Base-by-base conservation (phyloP, 495 filamentous ascomycete species). In the Lichenothelia convexa region DNA sequence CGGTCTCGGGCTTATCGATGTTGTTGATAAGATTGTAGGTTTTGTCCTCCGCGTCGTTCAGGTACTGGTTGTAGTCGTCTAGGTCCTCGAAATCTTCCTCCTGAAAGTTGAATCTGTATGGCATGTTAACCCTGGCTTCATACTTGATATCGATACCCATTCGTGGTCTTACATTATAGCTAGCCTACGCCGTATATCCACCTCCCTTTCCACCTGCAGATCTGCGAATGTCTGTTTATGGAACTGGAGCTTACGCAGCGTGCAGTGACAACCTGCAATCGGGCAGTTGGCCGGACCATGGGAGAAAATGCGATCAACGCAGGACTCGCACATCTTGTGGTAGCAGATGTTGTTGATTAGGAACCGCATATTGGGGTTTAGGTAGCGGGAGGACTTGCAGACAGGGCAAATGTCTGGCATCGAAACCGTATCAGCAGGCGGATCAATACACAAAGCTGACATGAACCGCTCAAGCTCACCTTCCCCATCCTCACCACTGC, bases 331-430 rank as follows among this genome's bases (percentile, higher is more conserved):
- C 83, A 99, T 93, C 43, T 80, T 81, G 68, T 99, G 89, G 66
- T 95, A 99, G 68, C 89, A 99, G 63, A 91, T 82, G 13, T 87
- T 80, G 57, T 94, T 93, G 57, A 95, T 81, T 43, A 91, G 78
- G 59, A 99, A 93, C 35, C 70, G 65, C 71, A 99, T 85, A 60
- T 81, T 73, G 17, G 73, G 75, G 62, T 93, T 95, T 51, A 95
- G 73, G 64, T 95, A 95, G 38, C 82, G 80, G 38, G 78, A 78
- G 36, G 82, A 85, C 58, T 92, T 93, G 76, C 89, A 99, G 47
- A 94, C 79, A 30, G 86, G 91, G 60, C 89, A 99, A 52, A 84
- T 79, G 57, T 94, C 84, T 77, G 44, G 21, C 23, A 39, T 7
- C 24, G 17, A 15, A 18, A 11, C n/a, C 21, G 18, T 34, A 33